A percentile compares a stretch with the other conserved stretches of the same genome.
These are phyloP conservation scores for Lathyrus sativus DNA, from an alignment of 306 rosid genomes.

Conservation along the genomic window DNA sequence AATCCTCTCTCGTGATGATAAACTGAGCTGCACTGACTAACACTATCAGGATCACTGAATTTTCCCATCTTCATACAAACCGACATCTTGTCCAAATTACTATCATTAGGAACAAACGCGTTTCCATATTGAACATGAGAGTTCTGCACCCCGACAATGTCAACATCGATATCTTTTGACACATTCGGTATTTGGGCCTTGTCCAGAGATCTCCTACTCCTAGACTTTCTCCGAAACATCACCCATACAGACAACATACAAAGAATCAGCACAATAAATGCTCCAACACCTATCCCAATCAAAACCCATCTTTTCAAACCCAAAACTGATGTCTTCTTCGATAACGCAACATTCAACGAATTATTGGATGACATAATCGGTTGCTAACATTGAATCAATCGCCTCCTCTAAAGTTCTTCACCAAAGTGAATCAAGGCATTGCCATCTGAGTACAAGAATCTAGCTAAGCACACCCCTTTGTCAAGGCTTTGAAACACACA, in stretches of 20 bases:
- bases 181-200: slow-evolving; percentile 81
- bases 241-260: slow-evolving; percentile 79
- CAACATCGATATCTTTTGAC: slow-evolving; percentile 84
- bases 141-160: slow-evolving; percentile 66
- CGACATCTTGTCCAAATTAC: slow-evolving; percentile 62
- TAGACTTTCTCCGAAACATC: slow-evolving; percentile 74
- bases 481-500: neutral
- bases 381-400: slow-evolving; percentile 42
- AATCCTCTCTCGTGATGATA: slow-evolving; percentile 80
- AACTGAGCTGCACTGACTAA: slow-evolving; percentile 81
- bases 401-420: slow-evolving; percentile 38
- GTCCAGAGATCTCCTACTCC: slow-evolving; percentile 66
- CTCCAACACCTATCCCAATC: slow-evolving; percentile 82
- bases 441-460: slow-evolving; percentile 50
- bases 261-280: slow-evolving; percentile 75
- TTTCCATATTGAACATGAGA: slow-evolving; percentile 56
- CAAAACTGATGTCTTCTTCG: slow-evolving; percentile 68
- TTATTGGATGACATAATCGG: slow-evolving; percentile 57
- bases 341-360: slow-evolving; percentile 67
- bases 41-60: slow-evolving; percentile 69
- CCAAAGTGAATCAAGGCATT: slow-evolving; percentile 49
- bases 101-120: slow-evolving; percentile 54
- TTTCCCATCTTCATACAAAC: slow-evolving; percentile 64
- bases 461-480: slow-evolving; percentile 34
- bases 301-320: slow-evolving; percentile 86